Percentiles rank a stretch among this genome's conserved stretches.
phyloP scores from a whole-genome alignment of 2,329 filamentous ascomycete species.

The Diaporthe sp. region DNA sequence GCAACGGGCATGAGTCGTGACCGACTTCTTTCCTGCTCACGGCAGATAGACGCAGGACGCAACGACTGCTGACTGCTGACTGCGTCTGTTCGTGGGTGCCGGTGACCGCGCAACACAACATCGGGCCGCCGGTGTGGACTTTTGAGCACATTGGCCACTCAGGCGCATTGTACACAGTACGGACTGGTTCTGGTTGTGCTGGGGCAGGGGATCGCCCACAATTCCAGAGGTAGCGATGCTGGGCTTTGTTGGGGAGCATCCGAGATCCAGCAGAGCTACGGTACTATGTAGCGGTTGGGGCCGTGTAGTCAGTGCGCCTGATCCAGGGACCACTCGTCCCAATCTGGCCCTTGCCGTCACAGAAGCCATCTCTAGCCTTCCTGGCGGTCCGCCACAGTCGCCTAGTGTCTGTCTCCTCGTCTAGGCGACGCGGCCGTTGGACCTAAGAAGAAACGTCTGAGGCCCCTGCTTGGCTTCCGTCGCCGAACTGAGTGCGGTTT shows the following conservation, averaged over 20 bases:
- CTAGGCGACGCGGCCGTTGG: conserved; percentile 11
- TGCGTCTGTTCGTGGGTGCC: background rate
- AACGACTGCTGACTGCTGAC: background rate
- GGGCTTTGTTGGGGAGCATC: background rate
- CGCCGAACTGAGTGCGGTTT: conserved; percentile 22
- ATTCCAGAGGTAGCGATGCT: background rate
- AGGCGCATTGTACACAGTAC: background rate
- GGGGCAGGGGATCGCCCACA: conserved; percentile 2
- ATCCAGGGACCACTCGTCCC: conserved; percentile 2
- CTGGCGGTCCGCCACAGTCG: background rate
- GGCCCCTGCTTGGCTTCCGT: conserved; percentile 25
- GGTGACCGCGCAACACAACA: background rate
- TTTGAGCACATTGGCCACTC: background rate
- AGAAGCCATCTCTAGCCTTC: background rate
- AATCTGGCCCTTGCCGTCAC: conserved; percentile 7
- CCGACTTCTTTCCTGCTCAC: conserved; percentile 18
- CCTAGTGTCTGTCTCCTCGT: background rate
- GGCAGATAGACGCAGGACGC: conserved; percentile 1
- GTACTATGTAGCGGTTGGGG: background rate
- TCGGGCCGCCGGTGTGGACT: background rate
- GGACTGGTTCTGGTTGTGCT: background rate
- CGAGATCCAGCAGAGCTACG: conserved; percentile 17
- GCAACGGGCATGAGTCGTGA: conserved; percentile 34
- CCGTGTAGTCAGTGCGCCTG: conserved; percentile 17
- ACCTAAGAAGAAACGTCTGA: background rate